phyloP scores from a whole-genome alignment of 2,329 filamentous ascomycete genomes.

The Fusarium haematococcum region DNA sequence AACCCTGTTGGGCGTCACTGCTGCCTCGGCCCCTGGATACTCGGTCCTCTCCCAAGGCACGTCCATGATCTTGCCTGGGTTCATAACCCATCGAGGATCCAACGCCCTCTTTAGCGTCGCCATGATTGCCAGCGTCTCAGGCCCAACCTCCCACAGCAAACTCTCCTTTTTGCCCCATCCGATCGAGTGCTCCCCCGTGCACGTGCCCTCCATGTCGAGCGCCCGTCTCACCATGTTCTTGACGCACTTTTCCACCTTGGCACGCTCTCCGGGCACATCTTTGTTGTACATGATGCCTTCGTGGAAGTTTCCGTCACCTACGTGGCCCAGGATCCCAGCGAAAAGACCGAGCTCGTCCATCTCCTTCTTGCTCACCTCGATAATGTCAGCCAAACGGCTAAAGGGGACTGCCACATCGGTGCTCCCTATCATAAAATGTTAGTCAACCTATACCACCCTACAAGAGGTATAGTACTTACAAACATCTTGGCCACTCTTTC shows the following conservation, averaged over 20 bases:
- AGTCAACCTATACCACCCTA: not conserved
- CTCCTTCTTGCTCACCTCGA: conserved; percentile 88
- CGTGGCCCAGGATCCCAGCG: conserved; percentile 87
- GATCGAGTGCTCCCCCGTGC: conserved; percentile 88
- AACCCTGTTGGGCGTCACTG: conserved; percentile 41
- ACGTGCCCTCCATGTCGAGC: conserved; percentile 93
- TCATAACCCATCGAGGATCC: conserved; percentile 90
- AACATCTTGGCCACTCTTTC: conserved; percentile 75
- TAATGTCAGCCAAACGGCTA: conserved; percentile 77
- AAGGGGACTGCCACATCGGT: conserved; percentile 89
- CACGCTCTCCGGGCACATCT: conserved; percentile 74
- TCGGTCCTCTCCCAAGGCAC: conserved; percentile 55
- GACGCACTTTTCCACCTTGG: conserved; percentile 83
- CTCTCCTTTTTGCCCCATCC: conserved; percentile 89
- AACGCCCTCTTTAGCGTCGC: conserved; percentile 83
- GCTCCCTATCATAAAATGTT: conserved; percentile 63
- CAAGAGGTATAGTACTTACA: conserved; percentile 54
- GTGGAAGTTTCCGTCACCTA: conserved; percentile 96
- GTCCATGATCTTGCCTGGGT: conserved; percentile 93
- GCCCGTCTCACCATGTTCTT: conserved; percentile 93
- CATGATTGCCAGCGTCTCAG: conserved; percentile 87
- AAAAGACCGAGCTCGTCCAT: conserved; percentile 89
- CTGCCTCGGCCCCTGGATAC: conserved; percentile 29
- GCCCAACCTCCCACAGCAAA: conserved; percentile 81
- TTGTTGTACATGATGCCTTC: conserved; percentile 90